Conservation (phyloP, 1,139 yeast species). For the Suhomyces wounanorum region DNA sequence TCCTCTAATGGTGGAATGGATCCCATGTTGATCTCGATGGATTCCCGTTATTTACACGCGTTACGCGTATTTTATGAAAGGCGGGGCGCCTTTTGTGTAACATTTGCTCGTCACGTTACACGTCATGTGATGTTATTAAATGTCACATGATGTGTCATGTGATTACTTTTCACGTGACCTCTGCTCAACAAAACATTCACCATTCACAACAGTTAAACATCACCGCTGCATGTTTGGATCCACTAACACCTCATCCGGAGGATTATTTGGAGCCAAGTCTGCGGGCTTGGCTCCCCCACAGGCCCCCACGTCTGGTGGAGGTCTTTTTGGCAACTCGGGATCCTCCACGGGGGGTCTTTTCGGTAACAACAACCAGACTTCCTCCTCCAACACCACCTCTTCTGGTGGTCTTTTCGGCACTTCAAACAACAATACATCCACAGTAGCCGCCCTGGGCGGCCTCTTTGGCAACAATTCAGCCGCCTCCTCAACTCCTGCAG, state of each 20-base stretch:
- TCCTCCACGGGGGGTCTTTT: constrained; percentile 16
- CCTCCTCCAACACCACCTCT: constrained; percentile 1
- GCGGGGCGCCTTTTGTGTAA: too few relatives aligned
- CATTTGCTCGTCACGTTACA: too few relatives aligned
- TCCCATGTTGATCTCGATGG: background rate
- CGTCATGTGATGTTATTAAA: background rate
- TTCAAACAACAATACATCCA: constrained; percentile 3
- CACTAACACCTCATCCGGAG: constrained; percentile 22
- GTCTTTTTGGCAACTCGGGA: constrained; percentile 25
- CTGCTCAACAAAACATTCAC: constrained; percentile 6
- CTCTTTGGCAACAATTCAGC: constrained; percentile 15
- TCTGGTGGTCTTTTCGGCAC: constrained; percentile 15
- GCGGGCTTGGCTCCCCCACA: constrained; percentile 19
- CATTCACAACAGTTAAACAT: background rate
- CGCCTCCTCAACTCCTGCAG: background rate
- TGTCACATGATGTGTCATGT: background rate
- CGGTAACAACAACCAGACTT: constrained; percentile 7
- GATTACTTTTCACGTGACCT: background rate
- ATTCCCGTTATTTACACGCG: background rate
- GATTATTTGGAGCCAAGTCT: constrained; percentile 32
- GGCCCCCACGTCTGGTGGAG: constrained; percentile 25
- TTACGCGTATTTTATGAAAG: background rate
- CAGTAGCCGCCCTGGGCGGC: constrained; percentile 14
- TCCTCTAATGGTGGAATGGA: background rate
- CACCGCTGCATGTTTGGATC: constrained; percentile 12